phyloP scores from a whole-genome alignment of 2,329 filamentous ascomycete genomes.

The Colletotrichum chrysophilum region DNA sequence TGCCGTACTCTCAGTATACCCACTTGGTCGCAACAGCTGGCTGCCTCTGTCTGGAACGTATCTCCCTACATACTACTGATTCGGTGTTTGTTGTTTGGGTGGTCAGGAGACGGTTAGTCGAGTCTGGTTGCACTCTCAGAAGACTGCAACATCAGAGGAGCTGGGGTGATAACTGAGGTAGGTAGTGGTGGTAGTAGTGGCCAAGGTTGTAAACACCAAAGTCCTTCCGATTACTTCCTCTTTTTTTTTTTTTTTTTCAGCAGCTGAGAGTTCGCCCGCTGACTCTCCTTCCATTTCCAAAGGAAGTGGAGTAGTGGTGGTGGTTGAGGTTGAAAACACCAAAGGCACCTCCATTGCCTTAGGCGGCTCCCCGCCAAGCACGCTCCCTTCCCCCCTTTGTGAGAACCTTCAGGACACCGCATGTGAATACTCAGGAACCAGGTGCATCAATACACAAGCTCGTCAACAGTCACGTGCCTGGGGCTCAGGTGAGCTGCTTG shows the following conservation, averaged over 20 bases:
- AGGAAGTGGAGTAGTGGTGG: background rate
- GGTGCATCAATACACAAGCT: background rate
- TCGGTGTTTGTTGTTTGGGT: background rate
- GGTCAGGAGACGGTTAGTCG: background rate
- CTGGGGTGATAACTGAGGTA: background rate
- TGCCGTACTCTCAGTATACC: background rate
- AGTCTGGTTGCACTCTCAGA: background rate
- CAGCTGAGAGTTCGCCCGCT: background rate
- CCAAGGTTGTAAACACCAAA: background rate
- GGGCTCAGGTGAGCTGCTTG: background rate
- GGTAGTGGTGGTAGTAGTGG: background rate
- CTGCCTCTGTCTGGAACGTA: background rate
- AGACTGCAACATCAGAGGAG: background rate
- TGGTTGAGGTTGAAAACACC: background rate
- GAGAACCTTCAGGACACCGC: background rate
- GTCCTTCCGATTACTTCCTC: background rate
- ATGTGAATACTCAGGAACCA: background rate
- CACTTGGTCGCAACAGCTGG: background rate
- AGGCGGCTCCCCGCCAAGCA: background rate
- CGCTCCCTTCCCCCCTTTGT: background rate
- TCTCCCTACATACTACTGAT: background rate
- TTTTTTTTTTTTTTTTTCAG: background rate
- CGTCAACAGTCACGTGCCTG: background rate
- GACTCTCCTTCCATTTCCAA: background rate
- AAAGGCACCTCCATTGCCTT: background rate